A percentile compares a stretch with the other conserved stretches of the same genome.
Evolutionary conservation across 2,329 filamentous ascomycete species (phyloP).

Genomic region (Trichoderma afroharzianum): DNA sequence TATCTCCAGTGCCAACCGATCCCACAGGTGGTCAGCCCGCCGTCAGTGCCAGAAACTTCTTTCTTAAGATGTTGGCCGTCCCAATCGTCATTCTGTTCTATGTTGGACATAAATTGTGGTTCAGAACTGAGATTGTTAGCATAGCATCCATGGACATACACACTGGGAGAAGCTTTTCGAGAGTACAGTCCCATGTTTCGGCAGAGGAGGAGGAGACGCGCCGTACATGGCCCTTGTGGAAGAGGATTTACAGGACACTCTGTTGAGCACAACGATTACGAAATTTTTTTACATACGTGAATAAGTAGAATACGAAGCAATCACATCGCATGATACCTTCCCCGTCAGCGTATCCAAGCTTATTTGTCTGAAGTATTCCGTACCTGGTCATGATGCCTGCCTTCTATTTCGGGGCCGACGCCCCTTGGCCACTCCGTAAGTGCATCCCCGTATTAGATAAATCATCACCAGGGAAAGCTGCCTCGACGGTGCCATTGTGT

Average conservation of each 20-base stretch:
- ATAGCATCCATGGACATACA: neutral
- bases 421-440: neutral
- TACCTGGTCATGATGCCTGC: neutral
- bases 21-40: neutral
- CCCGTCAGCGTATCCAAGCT: neutral
- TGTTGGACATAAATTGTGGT: neutral
- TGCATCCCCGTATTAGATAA: neutral
- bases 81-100: slow-evolving; percentile 7
- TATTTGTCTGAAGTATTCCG: neutral
- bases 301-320: neutral
- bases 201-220: neutral
- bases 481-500: too few species aligned
- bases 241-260: neutral
- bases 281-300: neutral
- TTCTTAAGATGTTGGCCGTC: neutral
- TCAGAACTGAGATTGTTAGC: neutral
- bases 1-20: neutral
- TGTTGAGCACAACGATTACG: neutral
- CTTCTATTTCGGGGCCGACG: neutral
- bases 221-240: slow-evolving; percentile 6
- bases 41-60: neutral
- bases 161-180: neutral
- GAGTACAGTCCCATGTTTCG: neutral
- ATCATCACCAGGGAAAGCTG: neutral
- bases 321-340: neutral